Evolutionary conservation across 1,284 basidiomycete genomes (phyloP), one percentile per base, ranked within the genome.

Genomic region (Quambalaria eucalypti): DNA sequence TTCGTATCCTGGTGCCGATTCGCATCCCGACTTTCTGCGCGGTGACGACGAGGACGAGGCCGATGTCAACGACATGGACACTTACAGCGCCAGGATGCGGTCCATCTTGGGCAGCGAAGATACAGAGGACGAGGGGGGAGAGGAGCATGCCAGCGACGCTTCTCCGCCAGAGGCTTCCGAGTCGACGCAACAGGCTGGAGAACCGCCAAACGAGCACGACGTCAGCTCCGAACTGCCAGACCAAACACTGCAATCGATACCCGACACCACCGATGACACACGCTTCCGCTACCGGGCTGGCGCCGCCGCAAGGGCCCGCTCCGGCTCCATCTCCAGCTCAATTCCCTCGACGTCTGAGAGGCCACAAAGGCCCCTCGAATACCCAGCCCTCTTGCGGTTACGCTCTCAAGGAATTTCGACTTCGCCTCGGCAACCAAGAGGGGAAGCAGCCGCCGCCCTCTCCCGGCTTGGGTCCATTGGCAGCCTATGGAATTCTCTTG

Each of bases 31-130:
- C 54, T 52, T 12, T 12, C n/a, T 40, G 7, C 26, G 16, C 21
- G 48, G 48, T 16, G 21, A 38, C 19, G 19, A 28, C 48, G n/a
- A 23, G 8, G 31, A 38, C 21, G 31, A 12, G 5, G 59, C 56
- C 46, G 59, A 57, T 42, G 56, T 56, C 16, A 55, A 56, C 54
- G 55, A 54, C 50, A 56, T 60, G 2, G 63, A 62, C 38, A 60
- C 52, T 7, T 66, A 66, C 33, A 61, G 55, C 48, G 57, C 58
- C 46, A 57, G 57, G 55, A 48, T 66, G 50, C 58, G 59, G 26
- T 63, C 65, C n/a, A 65, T 67, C 19, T 57, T 67, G 9, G 65
- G 65, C 39, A 67, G 65, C 48, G 63, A 65, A 12, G 65, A 57
- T 25, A 51, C 40, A 2, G 54, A 55, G 1, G 46, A 49, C 23